A percentile compares a stretch with the other conserved stretches of the same genome.
These are phyloP conservation scores for Neonectria magnoliae DNA, from an alignment of 2,329 filamentous ascomycete genomes.

Conservation along the genomic window DNA sequence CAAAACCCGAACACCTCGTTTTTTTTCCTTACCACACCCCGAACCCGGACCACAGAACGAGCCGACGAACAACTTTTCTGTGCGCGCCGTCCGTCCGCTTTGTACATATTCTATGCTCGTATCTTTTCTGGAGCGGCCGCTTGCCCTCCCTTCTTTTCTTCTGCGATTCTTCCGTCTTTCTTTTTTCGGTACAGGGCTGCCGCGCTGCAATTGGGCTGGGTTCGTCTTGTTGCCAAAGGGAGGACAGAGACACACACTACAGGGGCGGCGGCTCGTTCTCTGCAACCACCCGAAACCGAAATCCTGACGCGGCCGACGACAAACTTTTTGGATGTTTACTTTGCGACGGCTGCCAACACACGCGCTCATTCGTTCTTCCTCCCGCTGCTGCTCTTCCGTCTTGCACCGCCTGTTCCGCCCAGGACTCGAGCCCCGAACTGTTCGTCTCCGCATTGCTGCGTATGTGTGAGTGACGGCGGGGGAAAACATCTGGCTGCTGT, in stretches of 20 bases:
- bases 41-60: constrained; percentile 13
- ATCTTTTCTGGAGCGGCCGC: constrained; percentile 4
- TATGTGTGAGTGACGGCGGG: constrained; percentile 20
- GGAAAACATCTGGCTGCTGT: not conserved
- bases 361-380: constrained; percentile 31
- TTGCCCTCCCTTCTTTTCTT: constrained; percentile 4
- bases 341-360: constrained; percentile 37
- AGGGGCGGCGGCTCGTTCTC: not conserved
- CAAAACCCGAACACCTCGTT: not conserved
- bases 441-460: constrained; percentile 21
- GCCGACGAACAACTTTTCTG: constrained; percentile 14
- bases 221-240: not conserved
- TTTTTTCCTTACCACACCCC: constrained; percentile 4
- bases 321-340: constrained; percentile 37
- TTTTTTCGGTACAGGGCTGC: not conserved
- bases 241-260: not conserved
- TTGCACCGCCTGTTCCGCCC: constrained; percentile 22
- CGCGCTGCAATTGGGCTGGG: not conserved
- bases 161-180: not conserved
- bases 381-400: constrained; percentile 9
- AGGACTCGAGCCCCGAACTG: constrained; percentile 22
- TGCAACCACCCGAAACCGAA: constrained; percentile 3
- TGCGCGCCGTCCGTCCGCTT: constrained; percentile 1
- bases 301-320: constrained; percentile 30
- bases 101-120: constrained; percentile 12